Conservation (phyloP, 2,329 filamentous ascomycete genomes). For the Colletotrichum tamarilloi region DNA sequence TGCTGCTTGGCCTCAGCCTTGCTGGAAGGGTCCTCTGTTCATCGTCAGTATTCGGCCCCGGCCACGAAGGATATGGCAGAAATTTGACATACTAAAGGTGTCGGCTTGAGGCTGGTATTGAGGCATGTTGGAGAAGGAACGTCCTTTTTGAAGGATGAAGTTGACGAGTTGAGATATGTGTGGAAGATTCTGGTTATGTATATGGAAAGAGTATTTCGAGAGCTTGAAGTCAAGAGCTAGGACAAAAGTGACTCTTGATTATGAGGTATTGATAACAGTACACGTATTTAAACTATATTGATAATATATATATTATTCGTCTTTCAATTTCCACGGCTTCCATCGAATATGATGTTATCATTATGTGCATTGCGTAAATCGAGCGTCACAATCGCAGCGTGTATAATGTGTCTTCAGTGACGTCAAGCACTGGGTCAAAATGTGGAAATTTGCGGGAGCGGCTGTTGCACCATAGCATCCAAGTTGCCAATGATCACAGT, state of each 20-base stretch:
- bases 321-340: no score
- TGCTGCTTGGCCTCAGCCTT: conserved; percentile 11
- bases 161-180: not conserved
- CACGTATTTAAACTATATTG: not conserved
- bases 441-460: conserved; percentile 1
- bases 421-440: conserved; percentile 7
- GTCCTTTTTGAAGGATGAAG: not conserved
- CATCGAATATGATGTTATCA: not conserved
- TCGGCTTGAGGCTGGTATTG: conserved; percentile 17
- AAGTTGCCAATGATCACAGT: not conserved
- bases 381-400: not conserved
- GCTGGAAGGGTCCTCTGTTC: conserved; percentile 11
- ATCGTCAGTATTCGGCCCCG: not conserved
- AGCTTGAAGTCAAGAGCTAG: no score
- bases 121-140: not conserved
- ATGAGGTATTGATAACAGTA: no score
- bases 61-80: no score
- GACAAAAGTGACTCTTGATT: no score
- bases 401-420: conserved; percentile 6
- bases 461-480: not conserved
- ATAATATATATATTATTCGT: not conserved
- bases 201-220: not conserved
- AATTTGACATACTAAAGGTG: conserved; percentile 1
- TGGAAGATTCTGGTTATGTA: no score
- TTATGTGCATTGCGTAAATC: conserved; percentile 1